Percentiles rank a stretch among this genome's conserved stretches.
These are phyloP conservation scores for Fraxinus paxiana DNA, from an alignment of 305 asterid genomes.

Conservation along the genomic window DNA sequence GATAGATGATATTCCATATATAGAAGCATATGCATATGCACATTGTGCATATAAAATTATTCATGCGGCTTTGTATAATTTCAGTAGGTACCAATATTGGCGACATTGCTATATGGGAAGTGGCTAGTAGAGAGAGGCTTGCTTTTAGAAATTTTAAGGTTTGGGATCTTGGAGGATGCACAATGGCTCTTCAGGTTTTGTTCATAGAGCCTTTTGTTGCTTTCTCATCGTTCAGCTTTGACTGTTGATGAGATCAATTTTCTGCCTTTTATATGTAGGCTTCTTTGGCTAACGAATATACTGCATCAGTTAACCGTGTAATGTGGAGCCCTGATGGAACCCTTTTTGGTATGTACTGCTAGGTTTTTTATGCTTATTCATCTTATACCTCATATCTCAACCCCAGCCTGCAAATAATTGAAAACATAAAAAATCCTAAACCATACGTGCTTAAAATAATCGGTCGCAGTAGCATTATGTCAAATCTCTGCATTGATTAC, in stretches of 20 bases:
- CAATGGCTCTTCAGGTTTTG: constrained; percentile 55
- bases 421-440: background rate
- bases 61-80: constrained; percentile 18
- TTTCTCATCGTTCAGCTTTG: constrained; percentile 17
- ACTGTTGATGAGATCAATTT: background rate
- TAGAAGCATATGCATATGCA: background rate
- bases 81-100: constrained; percentile 67
- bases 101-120: constrained; percentile 60
- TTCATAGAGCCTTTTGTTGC: background rate
- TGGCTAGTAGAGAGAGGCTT: constrained; percentile 45
- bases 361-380: background rate
- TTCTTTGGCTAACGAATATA: constrained; percentile 51
- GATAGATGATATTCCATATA: constrained; percentile 1
- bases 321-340: constrained; percentile 66
- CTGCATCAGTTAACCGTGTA: constrained; percentile 65
- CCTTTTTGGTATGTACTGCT: constrained; percentile 43
- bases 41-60: background rate
- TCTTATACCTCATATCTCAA: background rate
- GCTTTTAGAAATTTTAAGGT: constrained; percentile 44
- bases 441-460: background rate
- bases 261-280: constrained; percentile 38
- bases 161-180: constrained; percentile 51
- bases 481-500: background rate
- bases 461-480: background rate
- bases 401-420: background rate